Percentiles rank a stretch among this genome's conserved stretches.
Conservation (phyloP, 2,329 filamentous ascomycete genomes). For the Trichoderma sp. region DNA sequence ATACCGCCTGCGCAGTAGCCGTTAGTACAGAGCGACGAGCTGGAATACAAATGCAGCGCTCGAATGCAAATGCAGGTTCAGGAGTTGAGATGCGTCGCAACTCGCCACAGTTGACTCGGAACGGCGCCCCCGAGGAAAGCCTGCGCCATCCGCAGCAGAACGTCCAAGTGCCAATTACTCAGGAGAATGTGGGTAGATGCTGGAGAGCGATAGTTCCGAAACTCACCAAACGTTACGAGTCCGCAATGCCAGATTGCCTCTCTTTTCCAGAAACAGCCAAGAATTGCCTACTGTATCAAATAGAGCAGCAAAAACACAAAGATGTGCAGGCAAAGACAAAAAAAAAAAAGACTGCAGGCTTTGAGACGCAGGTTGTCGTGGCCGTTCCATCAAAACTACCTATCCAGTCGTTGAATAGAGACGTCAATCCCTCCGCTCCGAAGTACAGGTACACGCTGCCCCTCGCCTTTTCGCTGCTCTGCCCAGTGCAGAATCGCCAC, state of each 20-base stretch:
- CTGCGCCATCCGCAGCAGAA: background rate
- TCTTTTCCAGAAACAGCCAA: background rate
- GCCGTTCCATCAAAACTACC: background rate
- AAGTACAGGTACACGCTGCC: background rate
- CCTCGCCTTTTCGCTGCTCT: background rate
- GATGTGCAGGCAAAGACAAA: background rate
- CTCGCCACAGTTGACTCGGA: conserved; percentile 8
- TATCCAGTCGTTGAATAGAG: conserved; percentile 12
- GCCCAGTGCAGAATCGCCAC: too few species aligned
- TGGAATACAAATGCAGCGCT: background rate
- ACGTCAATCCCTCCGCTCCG: background rate
- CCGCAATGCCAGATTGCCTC: background rate
- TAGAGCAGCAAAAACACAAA: background rate
- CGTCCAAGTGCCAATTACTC: conserved; percentile 5
- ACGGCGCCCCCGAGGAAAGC: background rate
- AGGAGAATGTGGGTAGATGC: background rate
- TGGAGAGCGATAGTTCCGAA: background rate
- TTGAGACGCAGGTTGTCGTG: conserved; percentile 10
- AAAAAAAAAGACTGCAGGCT: background rate
- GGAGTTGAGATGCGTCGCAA: background rate
- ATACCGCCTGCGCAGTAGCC: background rate
- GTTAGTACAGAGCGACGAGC: background rate
- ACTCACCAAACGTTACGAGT: background rate
- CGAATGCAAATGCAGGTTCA: background rate
- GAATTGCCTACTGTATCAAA: background rate